phyloP scores from a whole-genome alignment of 1,284 basidiomycete genomes.

The Fomitopsis schrenkii region DNA sequence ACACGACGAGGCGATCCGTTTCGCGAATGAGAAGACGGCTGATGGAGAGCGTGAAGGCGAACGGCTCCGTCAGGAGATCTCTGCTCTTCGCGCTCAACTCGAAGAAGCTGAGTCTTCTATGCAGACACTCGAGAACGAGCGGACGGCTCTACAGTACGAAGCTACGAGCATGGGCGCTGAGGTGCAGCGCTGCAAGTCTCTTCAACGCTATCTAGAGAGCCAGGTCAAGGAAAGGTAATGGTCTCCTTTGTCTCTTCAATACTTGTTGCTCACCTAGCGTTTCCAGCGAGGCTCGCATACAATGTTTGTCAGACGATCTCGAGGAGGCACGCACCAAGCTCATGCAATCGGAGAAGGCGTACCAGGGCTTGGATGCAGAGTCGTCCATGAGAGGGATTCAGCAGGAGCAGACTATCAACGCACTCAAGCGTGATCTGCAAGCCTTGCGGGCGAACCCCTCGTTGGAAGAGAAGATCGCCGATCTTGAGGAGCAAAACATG shows the following conservation, averaged over 20 bases:
- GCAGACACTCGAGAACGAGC: constrained; percentile 42
- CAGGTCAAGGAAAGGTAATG: constrained; percentile 43
- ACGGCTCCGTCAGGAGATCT: constrained; percentile 26
- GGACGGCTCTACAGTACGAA: constrained; percentile 44
- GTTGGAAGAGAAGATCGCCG: constrained; percentile 48
- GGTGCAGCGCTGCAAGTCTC: constrained; percentile 54
- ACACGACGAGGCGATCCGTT: constrained; percentile 20
- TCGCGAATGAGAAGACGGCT: constrained; percentile 19
- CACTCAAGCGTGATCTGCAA: constrained; percentile 53
- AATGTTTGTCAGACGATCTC: constrained; percentile 43
- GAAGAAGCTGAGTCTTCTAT: constrained; percentile 21
- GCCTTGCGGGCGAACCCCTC: constrained; percentile 49
- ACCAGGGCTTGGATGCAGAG: constrained; percentile 59
- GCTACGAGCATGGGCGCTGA: constrained; percentile 59
- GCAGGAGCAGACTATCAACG: constrained; percentile 55
- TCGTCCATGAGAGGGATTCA: constrained; percentile 58
- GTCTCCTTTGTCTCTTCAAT: constrained; percentile 2
- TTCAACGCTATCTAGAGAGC: constrained; percentile 56
- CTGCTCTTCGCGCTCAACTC: constrained; percentile 23
- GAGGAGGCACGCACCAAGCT: constrained; percentile 39
- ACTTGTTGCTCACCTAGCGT: constrained; percentile 1
- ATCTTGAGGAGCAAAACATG: constrained; percentile 62
- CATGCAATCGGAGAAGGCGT: constrained; percentile 50
- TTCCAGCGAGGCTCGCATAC: constrained; percentile 44
- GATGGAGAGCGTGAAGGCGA: constrained; percentile 25